Evolutionary conservation across 108 stramenopile genomes (phyloP).

Genomic region (Cylindrotheca closterium): DNA sequence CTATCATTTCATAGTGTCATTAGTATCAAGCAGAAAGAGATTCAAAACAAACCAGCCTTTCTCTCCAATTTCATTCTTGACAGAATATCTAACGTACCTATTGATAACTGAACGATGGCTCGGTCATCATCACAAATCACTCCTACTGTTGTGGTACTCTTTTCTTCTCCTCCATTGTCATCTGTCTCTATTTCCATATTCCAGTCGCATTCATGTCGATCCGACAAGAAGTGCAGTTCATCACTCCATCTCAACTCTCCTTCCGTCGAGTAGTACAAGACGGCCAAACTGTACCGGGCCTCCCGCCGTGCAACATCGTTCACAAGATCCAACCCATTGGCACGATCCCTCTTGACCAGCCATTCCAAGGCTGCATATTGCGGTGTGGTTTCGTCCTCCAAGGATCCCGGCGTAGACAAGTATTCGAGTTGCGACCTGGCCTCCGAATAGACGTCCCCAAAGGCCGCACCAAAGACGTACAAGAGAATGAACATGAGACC

Average conservation of each 20-base stretch:
- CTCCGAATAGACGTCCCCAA: not conserved
- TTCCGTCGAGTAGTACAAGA: constrained; percentile 4
- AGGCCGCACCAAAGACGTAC: not conserved
- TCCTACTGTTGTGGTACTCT: too few relatives aligned
- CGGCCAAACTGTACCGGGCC: not conserved
- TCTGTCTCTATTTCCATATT: not conserved
- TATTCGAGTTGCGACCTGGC: not conserved
- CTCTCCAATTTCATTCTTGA: too few relatives aligned
- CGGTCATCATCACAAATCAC: not conserved
- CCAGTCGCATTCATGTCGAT: constrained; percentile 3
- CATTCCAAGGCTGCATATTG: not conserved
- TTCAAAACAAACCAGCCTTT: too few relatives aligned
- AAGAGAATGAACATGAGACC: not conserved
- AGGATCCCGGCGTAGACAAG: not conserved
- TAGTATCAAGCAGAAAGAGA: not conserved
- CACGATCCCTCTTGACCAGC: not conserved
- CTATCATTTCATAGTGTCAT: not conserved
- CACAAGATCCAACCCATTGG: not conserved
- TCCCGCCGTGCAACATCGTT: not conserved
- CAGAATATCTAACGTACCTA: too few relatives aligned
- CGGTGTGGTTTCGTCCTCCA: not conserved
- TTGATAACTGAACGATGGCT: not conserved
- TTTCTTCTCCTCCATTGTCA: too few relatives aligned
- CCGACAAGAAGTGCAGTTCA: not conserved
- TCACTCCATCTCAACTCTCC: not conserved